phyloP scores from a whole-genome alignment of 2,329 filamentous ascomycete genomes.

The Hawksworthiomyces lignivorus region DNA sequence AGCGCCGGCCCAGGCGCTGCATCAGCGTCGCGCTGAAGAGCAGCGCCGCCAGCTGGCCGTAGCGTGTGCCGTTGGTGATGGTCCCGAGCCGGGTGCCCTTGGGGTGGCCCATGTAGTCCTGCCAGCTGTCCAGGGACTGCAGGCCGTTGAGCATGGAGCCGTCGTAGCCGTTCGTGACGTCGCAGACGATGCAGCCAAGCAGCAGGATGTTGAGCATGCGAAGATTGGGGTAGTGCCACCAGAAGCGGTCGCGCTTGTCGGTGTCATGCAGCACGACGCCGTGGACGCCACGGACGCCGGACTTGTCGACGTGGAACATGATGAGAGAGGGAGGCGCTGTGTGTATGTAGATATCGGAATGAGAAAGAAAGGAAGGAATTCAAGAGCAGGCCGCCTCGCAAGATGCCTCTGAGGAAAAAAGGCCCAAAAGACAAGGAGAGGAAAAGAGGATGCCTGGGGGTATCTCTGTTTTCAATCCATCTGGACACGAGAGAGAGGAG shows the following conservation, averaged over 20 bases:
- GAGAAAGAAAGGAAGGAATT: neutral
- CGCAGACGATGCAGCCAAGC: slow-evolving; percentile 11
- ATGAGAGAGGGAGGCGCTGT: neutral
- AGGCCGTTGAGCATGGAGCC: slow-evolving; percentile 32
- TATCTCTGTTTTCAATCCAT: too few species aligned
- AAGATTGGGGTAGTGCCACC: slow-evolving; percentile 12
- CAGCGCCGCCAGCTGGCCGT: slow-evolving; percentile 23
- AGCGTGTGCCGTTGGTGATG: slow-evolving; percentile 20
- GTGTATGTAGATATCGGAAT: neutral
- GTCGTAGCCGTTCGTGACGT: slow-evolving; percentile 13
- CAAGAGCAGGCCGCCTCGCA: too few species aligned
- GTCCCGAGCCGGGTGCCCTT: slow-evolving; percentile 20
- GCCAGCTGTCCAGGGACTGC: slow-evolving; percentile 27
- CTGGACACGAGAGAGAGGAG: too few species aligned
- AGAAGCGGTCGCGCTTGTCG: slow-evolving; percentile 13
- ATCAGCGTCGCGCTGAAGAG: slow-evolving; percentile 45
- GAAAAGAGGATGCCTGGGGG: too few species aligned
- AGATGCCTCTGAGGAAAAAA: too few species aligned
- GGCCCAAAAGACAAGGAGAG: too few species aligned
- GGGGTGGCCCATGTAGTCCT: slow-evolving; percentile 25
- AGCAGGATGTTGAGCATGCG: slow-evolving; percentile 10
- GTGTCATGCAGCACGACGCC: slow-evolving; percentile 10
- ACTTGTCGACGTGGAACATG: slow-evolving; percentile 9
- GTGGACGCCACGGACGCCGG: slow-evolving; percentile 6
- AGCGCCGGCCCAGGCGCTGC: slow-evolving; percentile 44